phyloP scores from a whole-genome alignment of 805 yeast species.

The Yueomyces sinensis region DNA sequence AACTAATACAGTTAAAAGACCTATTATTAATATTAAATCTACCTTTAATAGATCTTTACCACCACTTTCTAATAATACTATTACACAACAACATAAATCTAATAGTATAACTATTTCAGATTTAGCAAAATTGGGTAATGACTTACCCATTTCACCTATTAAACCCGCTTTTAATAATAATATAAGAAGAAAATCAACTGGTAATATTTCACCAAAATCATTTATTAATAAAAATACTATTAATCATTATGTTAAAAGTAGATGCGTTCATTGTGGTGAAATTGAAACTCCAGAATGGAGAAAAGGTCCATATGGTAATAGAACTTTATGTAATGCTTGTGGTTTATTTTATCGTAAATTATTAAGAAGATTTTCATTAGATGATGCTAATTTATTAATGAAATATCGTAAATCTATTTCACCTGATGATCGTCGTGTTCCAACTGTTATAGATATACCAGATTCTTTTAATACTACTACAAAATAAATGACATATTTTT shows the following conservation, averaged over 20 bases:
- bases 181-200: neutral
- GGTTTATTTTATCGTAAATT: conserved; percentile 66
- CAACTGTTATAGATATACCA: conserved; percentile 15
- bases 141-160: neutral
- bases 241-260: neutral
- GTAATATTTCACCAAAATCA: neutral
- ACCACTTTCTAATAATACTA: no score
- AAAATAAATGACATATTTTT: no score
- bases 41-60: no score
- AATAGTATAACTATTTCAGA: neutral
- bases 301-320: conserved; percentile 73
- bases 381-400: conserved; percentile 20
- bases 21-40: no score
- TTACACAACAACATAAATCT: no score
- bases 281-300: conserved; percentile 88
- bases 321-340: conserved; percentile 87
- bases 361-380: conserved; percentile 26
- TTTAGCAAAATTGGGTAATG: neutral
- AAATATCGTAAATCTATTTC: conserved; percentile 14
- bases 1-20: no score
- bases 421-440: conserved; percentile 22
- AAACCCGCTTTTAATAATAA: neutral
- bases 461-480: neutral
- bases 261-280: conserved; percentile 61
- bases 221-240: neutral